Conservation (phyloP, 1,284 basidiomycete genomes). For the Coniophora puteana region DNA sequence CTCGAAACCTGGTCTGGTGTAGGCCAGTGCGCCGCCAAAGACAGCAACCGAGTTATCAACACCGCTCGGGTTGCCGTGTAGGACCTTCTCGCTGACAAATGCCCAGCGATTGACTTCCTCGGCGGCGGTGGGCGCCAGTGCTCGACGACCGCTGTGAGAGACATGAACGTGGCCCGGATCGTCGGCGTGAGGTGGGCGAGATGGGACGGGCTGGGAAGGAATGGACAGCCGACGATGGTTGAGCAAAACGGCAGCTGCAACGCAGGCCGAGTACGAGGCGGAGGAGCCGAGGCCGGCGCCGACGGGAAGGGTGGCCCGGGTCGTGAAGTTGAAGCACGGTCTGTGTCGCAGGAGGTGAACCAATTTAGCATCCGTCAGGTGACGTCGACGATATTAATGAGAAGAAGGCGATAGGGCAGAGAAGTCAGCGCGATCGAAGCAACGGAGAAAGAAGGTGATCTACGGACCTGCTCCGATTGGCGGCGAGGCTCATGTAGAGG, state of each 20-base stretch:
- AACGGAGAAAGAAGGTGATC: constrained; percentile 6
- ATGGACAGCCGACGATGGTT: constrained; percentile 57
- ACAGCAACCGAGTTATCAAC: constrained; percentile 96
- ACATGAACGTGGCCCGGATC: constrained; percentile 54
- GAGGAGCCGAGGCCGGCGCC: constrained; percentile 98
- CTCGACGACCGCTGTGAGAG: constrained; percentile 61
- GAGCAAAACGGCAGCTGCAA: constrained; percentile 81
- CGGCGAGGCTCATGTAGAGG: constrained; percentile 81
- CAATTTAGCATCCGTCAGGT: not conserved
- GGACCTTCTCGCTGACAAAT: constrained; percentile 92
- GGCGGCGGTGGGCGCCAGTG: constrained; percentile 56
- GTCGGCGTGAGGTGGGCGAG: constrained; percentile 23
- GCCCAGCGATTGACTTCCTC: constrained; percentile 91
- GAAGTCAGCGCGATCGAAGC: not conserved
- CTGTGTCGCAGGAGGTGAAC: constrained; percentile 30
- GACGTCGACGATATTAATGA: not conserved
- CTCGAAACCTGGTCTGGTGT: constrained; percentile 74
- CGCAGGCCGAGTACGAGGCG: constrained; percentile 90
- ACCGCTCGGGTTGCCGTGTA: constrained; percentile 97
- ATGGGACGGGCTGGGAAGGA: constrained; percentile 46
- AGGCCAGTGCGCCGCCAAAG: constrained; percentile 91
- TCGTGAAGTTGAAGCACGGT: constrained; percentile 74
- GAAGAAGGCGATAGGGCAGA: not conserved
- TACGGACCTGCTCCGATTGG: constrained; percentile 52
- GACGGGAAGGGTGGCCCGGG: constrained; percentile 94